Base-by-base conservation (phyloP, 2,329 filamentous ascomycete species). In the Arthrobotrys iridis region DNA sequence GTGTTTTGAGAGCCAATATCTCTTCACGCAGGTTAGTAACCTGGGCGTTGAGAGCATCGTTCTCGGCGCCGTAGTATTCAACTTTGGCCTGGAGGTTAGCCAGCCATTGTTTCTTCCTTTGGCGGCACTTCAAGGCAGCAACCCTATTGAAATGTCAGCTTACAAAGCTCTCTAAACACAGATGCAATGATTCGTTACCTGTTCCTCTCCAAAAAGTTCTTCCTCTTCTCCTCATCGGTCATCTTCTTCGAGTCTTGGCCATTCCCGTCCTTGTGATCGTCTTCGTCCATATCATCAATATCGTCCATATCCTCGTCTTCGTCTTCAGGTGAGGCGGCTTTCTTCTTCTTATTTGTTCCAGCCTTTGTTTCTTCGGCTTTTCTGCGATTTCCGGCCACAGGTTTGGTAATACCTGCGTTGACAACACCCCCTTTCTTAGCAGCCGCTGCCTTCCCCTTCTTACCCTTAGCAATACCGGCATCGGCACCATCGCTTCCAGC, bases 71-170 rank as follows among this genome's bases (percentile, higher is more conserved):
- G 81, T 93, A 98, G 78, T 96, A 86, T 82, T 99, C 95, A 13
- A 98, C 94, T 83, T 98, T 98, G 66, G 88, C 88, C 82, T 99
- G 95, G 0, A 99, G 86, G 79, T 97, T 98, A 30, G 92, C 91
- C 70, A 98, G 87, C 95, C 95, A 99, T 82, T 98, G 95, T 86
- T 99, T 99, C 86, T 99, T 99, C 18, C 95, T 89, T 82, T 99
- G 95, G 76, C 95, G 91, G 83, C 95, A 99, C 81, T 99, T 99
- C 73, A 99, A 86, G 2, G 95, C 95, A 77, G 95, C 95, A 78
- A 99, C 93, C 81, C 95, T 97, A 78, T 20, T 22, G 43, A 22
- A 28, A 50, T 33, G 30, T 63, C 41, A 77, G 60, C n/a, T n/a
- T n/a, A 46, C 43, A 18, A 28, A 8, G 55, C 41, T 73, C 41